Base-by-base conservation (phyloP, 83 land plant genomes). In the Thuja plicata region DNA sequence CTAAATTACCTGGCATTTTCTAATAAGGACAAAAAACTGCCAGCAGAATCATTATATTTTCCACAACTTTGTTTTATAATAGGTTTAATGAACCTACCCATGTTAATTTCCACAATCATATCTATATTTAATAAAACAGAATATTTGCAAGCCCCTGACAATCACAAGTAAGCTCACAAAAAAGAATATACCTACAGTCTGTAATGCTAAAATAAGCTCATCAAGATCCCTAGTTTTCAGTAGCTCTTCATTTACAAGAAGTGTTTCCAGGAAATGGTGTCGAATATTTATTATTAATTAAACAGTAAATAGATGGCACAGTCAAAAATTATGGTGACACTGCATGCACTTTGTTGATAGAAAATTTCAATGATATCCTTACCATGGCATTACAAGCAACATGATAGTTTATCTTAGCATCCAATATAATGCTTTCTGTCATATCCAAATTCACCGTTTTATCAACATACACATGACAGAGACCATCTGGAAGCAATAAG, bases 341-440 rank as follows among this genome's bases (percentile, higher is more conserved):
- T 27, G n/a, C 52, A 40, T 83, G 55, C 35, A 83, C 45, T 45
- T 83, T 46, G 19, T 48, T 48, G 2, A 76, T 27, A 48, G 43
- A 88, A 34, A 54, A 41, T 35, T 34, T 50, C 40, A 86, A 40
- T 35, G 16, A n/a, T 60, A 52, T 27, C 88, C 86, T 50, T 92
- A 97, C 99, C 99, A 98, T 93, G 9, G 99, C 98, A 94, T 98
- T 98, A 91, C 99, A 98, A 21, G 99, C 99, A 79, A 99, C 99
- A 89, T 99, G 99, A 91, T 98, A 97, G 89, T 98, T 99, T 24
- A 92, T 83, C 91, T 97, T 98, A 32, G 99, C 95, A 96, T 98
- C 99, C 89, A 96, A 55, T 55, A 97, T 93, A 77, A 98, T 96
- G n/a, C 86, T 91, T 91, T 94, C 95, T 74, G 98, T 96, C 94